phyloP scores from a whole-genome alignment of 169 alveolate species.

The Plasmodium fragile region DNA sequence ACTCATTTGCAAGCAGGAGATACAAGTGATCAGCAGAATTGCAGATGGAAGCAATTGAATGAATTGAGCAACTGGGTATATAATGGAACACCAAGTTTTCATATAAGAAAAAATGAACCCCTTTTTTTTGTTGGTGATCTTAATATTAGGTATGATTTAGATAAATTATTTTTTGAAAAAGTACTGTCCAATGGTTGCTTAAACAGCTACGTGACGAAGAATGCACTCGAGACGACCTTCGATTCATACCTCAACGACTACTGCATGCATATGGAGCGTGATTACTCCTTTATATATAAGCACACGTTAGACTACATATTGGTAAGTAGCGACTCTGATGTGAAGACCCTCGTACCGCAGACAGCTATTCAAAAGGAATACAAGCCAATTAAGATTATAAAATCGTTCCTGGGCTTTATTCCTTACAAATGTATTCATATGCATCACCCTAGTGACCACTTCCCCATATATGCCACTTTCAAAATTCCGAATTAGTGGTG shows the following conservation, averaged over 20 bases:
- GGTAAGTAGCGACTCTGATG: conserved; percentile 29
- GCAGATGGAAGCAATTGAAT: conserved; percentile 80
- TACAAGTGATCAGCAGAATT: conserved; percentile 47
- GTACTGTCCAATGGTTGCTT: conserved; percentile 17
- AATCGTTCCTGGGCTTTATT: conserved; percentile 22
- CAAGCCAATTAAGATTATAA: conserved; percentile 16
- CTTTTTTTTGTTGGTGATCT: conserved; percentile 75
- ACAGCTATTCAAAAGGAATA: conserved; percentile 38
- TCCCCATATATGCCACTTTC: conserved; percentile 72
- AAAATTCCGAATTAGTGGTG: neutral
- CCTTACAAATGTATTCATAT: conserved; percentile 28
- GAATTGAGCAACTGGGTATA: conserved; percentile 87
- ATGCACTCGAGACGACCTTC: conserved; percentile 45
- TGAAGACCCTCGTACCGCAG: conserved; percentile 56
- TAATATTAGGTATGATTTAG: conserved; percentile 39
- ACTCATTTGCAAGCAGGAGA: conserved; percentile 89
- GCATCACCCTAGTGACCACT: conserved; percentile 75
- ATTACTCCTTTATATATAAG: conserved; percentile 13
- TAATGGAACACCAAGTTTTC: conserved; percentile 67
- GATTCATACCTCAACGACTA: conserved; percentile 64
- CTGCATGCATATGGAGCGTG: conserved; percentile 32
- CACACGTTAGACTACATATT: conserved; percentile 67
- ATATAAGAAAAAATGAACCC: conserved; percentile 74
- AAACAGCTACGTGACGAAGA: conserved; percentile 51
- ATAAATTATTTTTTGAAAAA: conserved; percentile 26